Evolutionary conservation across 2,329 filamentous ascomycete species (phyloP).

Genomic region (Xylaria sp.): DNA sequence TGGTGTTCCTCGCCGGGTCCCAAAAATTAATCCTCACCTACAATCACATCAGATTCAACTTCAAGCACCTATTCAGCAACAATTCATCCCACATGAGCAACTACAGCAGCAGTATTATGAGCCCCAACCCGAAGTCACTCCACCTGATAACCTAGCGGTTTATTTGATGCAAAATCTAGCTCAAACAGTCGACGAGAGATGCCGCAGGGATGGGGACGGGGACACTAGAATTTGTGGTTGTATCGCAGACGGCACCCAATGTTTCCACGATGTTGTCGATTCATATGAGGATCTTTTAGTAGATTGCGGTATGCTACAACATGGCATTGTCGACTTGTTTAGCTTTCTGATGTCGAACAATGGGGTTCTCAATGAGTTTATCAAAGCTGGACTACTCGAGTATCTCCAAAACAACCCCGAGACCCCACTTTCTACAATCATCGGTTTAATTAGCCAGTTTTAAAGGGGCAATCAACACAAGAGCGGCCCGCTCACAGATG

Average conservation of each 20-base stretch:
- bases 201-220: neutral
- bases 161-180: neutral
- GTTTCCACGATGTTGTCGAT: neutral
- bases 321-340: slow-evolving; percentile 7
- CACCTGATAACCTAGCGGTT: neutral
- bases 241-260: neutral
- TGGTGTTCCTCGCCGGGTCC: neutral
- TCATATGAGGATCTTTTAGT: slow-evolving; percentile 6
- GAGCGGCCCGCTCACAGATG: no score
- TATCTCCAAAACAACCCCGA: neutral
- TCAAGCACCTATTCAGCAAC: no score
- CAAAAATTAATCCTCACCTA: neutral
- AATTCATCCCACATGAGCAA: neutral
- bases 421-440: neutral
- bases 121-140: neutral
- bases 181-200: neutral
- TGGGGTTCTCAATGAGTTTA: accelerated
- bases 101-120: neutral
- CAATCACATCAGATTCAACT: neutral
- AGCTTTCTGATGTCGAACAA: neutral
- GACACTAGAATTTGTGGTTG: slow-evolving; percentile 19
- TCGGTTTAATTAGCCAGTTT: neutral
- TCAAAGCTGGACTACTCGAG: neutral
- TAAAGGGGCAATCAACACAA: no score
- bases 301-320: neutral